Percentiles rank a stretch among this genome's conserved stretches.
Conservation (phyloP, 2,329 filamentous ascomycete genomes). For the Zasmidium cellare region DNA sequence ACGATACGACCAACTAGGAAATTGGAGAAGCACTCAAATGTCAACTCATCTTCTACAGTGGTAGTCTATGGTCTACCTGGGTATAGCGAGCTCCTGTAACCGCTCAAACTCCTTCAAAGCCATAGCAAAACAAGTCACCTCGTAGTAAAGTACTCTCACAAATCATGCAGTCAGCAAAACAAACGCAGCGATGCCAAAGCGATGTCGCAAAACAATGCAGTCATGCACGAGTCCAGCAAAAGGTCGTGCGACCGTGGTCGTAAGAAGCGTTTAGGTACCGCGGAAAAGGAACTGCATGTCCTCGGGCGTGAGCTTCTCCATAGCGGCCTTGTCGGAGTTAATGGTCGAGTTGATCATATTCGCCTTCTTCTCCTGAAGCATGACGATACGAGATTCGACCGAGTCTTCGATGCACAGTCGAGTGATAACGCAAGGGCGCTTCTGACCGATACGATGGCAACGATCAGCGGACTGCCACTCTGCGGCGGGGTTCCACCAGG, state of each 20-base stretch:
- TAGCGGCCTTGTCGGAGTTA: constrained; percentile 85
- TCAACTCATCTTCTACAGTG: neutral
- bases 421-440: constrained; percentile 89
- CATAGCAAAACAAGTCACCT: neutral
- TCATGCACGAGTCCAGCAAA: neutral
- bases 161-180: no score
- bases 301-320: constrained; percentile 86
- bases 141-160: no score
- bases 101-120: neutral
- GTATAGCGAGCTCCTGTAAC: neutral
- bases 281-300: constrained; percentile 97
- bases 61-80: neutral
- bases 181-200: no score
- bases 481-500: constrained; percentile 99
- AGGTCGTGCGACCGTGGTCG: neutral
- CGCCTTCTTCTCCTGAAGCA: constrained; percentile 97
- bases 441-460: constrained; percentile 89
- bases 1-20: no score
- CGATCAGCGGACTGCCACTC: constrained; percentile 96
- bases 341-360: constrained; percentile 97
- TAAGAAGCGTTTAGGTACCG: constrained; percentile 52
- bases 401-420: constrained; percentile 95
- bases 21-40: no score
- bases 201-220: neutral
- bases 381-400: constrained; percentile 91